Evolutionary conservation across 1,139 yeast species (phyloP), one percentile per base, ranked within the genome.

Genomic region (Fermentozyma sake): DNA sequence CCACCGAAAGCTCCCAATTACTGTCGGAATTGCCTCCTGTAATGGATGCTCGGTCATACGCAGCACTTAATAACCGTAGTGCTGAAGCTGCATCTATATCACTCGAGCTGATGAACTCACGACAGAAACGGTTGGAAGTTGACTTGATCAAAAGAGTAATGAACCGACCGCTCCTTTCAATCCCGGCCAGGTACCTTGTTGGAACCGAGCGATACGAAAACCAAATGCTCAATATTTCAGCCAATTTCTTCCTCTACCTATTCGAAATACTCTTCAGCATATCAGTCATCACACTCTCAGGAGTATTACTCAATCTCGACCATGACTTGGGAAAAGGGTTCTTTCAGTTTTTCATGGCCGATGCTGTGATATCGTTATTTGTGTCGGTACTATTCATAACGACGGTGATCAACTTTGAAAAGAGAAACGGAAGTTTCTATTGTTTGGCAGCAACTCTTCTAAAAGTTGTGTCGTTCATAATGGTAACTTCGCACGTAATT

Each of bases 361-460:
- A 59, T 33, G 58, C 61, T 5, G 43, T 55, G 3, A 48, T 66
- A 15, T 54, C 69, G 2, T 38, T 62, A 4, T 46, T 52, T 1
- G 55, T 63, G 4, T 50, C 70, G 3, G 27, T 63, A 5, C 40
- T 64, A 16, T 64, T 67, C 34, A 48, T 65, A 18, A 48, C 55
- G 8, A 53, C 52, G 6, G 36, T 62, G 7, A 51, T 67, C 28
- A 61, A 60, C 31, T 66, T 61, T 32, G 72, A 65, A 33, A 53
- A 46, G 33, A 39, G 69, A 33, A 64, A 64, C 35, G 72, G 72
- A 2, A 59, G 66, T 25, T 63, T 66, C 33, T 66, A 65, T 37
- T 62, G 70, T 29, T 38, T 61, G 9, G 47, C 55, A 1, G 63
- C 68, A 2, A 45, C 57, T 21, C 16, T 61, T 4, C 36, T 62